Evolutionary conservation across 257 asterid genomes (phyloP).

Genomic region (Scutellaria baicalensis): DNA sequence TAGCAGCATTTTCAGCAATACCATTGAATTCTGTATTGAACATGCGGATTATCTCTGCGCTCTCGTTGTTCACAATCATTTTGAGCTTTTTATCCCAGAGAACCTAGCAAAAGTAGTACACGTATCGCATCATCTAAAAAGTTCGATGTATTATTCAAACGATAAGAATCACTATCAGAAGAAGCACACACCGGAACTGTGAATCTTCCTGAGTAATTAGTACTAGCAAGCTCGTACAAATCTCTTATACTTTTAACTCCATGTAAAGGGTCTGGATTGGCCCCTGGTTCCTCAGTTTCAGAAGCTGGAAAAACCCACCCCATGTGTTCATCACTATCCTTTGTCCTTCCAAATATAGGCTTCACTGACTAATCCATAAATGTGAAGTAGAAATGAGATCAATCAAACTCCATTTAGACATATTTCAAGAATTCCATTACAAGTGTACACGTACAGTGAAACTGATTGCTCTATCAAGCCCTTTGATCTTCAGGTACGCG

Average conservation of each 20-base stretch:
- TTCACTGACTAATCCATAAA: conserved; percentile 61
- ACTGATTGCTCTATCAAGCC: conserved; percentile 67
- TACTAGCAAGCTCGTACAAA: conserved; percentile 78
- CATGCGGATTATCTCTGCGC: conserved; percentile 87
- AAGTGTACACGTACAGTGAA: conserved; percentile 47
- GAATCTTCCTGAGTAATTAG: conserved; percentile 71
- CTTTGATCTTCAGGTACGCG: conserved; percentile 77
- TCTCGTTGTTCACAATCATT: conserved; percentile 83
- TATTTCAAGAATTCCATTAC: neutral
- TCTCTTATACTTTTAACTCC: conserved; percentile 71
- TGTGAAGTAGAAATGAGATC: neutral
- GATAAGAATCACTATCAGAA: neutral
- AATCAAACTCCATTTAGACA: neutral
- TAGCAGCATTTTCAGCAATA: conserved; percentile 56
- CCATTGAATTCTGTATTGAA: conserved; percentile 83
- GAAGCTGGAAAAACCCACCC: conserved; percentile 93
- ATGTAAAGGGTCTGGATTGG: conserved; percentile 69
- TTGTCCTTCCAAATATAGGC: conserved; percentile 82
- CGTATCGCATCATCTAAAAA: neutral
- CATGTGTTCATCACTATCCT: conserved; percentile 83
- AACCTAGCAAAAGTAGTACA: conserved; percentile 39
- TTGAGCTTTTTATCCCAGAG: conserved; percentile 93
- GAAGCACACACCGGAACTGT: conserved; percentile 70
- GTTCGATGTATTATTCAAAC: neutral
- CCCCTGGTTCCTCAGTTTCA: conserved; percentile 61